A percentile compares a stretch with the other conserved stretches of the same genome.
These are phyloP conservation scores for Bertia moriformis DNA, from an alignment of 2,329 filamentous ascomycete genomes.

Conservation along the genomic window DNA sequence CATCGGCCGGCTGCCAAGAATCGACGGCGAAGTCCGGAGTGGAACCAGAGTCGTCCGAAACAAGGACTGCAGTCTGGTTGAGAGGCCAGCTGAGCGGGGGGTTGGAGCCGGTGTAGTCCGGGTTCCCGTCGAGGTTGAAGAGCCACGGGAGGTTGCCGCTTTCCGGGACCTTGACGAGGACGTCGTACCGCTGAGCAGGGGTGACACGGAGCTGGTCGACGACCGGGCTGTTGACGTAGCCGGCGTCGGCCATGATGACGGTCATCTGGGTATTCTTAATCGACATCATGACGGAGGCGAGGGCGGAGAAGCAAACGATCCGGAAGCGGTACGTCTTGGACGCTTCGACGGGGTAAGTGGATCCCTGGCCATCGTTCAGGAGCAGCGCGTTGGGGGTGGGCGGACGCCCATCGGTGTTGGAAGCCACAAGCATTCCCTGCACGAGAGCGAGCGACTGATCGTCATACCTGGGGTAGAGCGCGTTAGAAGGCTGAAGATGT, in stretches of 20 bases:
- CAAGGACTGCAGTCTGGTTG: conserved; percentile 28
- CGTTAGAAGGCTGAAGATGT: neutral
- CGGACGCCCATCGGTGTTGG: conserved; percentile 22
- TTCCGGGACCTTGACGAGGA: conserved; percentile 25
- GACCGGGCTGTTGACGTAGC: conserved; percentile 19
- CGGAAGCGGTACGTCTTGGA: conserved; percentile 30
- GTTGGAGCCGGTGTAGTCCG: conserved; percentile 15
- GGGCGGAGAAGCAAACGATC: conserved; percentile 27
- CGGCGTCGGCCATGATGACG: conserved; percentile 27
- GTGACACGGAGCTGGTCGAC: conserved; percentile 23
- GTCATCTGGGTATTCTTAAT: conserved; percentile 27
- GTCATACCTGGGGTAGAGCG: conserved; percentile 20
- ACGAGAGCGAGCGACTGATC: conserved; percentile 19
- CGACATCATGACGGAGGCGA: conserved; percentile 25
- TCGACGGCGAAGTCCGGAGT: conserved; percentile 14
- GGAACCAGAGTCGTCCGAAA: conserved; percentile 17
- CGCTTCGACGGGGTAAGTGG: conserved; percentile 19
- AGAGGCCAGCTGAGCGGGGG: conserved; percentile 12
- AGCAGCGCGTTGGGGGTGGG: conserved; percentile 24
- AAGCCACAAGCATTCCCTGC: conserved; percentile 21
- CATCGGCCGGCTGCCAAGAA: conserved; percentile 40
- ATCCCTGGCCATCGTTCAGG: conserved; percentile 24
- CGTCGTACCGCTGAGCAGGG: conserved; percentile 29
- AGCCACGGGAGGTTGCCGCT: conserved; percentile 26
- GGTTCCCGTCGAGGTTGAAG: conserved; percentile 26